phyloP scores from a whole-genome alignment of 305 asterid species.

The Fraxinus baroniana region DNA sequence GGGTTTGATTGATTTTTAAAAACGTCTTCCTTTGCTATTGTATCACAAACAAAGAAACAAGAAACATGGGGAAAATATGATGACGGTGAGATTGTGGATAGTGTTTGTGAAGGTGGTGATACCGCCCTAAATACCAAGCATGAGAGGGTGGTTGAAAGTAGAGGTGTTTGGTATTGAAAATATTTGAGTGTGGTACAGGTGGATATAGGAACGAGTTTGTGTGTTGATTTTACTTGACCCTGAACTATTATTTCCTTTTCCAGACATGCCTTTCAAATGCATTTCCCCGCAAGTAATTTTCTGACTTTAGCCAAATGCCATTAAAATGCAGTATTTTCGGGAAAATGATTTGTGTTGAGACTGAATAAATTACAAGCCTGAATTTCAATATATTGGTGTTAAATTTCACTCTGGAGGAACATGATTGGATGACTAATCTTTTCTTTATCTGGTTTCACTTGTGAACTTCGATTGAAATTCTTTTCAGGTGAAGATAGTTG shows the following conservation, averaged over 20 bases:
- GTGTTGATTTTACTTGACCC: background rate
- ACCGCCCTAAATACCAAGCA: background rate
- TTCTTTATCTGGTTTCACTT: background rate
- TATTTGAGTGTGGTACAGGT: background rate
- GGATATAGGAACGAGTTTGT: background rate
- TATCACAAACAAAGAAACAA: background rate
- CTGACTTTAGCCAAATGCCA: background rate
- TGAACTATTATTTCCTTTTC: background rate
- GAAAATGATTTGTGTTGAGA: background rate
- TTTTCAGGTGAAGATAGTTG: constrained; percentile 67
- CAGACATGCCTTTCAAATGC: background rate
- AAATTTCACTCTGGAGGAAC: background rate
- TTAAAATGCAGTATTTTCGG: background rate
- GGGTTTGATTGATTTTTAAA: background rate
- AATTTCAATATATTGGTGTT: background rate
- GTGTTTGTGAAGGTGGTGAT: background rate
- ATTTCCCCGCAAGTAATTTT: background rate
- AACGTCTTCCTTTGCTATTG: background rate
- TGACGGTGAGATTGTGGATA: background rate
- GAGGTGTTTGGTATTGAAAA: background rate
- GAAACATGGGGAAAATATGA: background rate
- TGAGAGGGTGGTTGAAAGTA: background rate
- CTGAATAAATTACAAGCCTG: background rate
- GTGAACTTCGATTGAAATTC: constrained; percentile 6
- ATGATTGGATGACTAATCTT: background rate